phyloP scores from a whole-genome alignment of 1,139 yeast species.

The Saccharomyces hybrid region DNA sequence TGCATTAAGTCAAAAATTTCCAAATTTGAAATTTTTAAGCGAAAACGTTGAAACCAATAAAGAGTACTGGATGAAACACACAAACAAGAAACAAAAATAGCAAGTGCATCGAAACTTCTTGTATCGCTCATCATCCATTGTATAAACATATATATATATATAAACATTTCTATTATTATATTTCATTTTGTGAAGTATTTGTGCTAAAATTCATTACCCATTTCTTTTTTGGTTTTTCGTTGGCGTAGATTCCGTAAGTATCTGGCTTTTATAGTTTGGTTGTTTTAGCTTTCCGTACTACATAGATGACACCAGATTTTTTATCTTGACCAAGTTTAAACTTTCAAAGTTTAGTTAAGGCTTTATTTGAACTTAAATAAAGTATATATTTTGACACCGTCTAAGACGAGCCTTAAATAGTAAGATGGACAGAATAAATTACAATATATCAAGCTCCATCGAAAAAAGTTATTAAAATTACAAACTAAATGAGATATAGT shows the following conservation, averaged over 20 bases:
- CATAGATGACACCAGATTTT: neutral
- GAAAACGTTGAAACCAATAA: constrained; percentile 35
- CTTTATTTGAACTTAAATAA: neutral
- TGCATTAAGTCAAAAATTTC: constrained; percentile 50
- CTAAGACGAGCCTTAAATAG: neutral
- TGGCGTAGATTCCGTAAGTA: neutral
- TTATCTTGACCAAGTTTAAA: neutral
- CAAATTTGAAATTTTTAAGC: constrained; percentile 46
- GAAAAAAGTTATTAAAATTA: neutral
- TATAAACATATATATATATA: neutral
- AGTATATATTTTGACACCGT: neutral
- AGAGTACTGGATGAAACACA: constrained; percentile 33
- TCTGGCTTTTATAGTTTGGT: neutral
- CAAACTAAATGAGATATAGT: neutral
- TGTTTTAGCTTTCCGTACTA: neutral
- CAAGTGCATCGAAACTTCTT: neutral
- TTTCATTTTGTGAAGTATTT: neutral
- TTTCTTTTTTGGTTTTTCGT: neutral
- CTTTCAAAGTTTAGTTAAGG: neutral
- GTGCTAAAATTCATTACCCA: neutral
- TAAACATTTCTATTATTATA: neutral
- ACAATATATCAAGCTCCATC: neutral
- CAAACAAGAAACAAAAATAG: constrained; percentile 3
- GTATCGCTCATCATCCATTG: neutral
- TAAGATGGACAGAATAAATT: neutral